phyloP scores from a whole-genome alignment of 2,329 filamentous ascomycete species.

The Ceratocystis cacaofunesta region DNA sequence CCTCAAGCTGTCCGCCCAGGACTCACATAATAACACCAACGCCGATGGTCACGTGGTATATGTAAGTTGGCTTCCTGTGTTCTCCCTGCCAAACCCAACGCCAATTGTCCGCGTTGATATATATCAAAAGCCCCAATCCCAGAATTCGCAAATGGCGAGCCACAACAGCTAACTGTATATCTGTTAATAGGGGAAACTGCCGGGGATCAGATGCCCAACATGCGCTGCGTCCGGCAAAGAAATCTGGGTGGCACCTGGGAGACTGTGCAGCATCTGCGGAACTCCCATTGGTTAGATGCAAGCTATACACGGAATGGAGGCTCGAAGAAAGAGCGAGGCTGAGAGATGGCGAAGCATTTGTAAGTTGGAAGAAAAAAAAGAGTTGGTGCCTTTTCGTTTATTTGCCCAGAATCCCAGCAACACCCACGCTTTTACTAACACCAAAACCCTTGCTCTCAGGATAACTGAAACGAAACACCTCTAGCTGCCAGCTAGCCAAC shows the following conservation, averaged over 20 bases:
- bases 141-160: not conserved
- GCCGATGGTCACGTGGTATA: not conserved
- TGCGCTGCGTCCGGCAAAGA: conserved; percentile 35
- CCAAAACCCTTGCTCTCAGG: no score
- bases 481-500: no score
- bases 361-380: not conserved
- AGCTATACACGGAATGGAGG: not conserved
- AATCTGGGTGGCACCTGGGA: conserved; percentile 41
- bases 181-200: conserved; percentile 23
- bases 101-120: not conserved
- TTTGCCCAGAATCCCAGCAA: no score
- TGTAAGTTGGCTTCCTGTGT: not conserved
- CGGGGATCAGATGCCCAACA: conserved; percentile 38
- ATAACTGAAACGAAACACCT: no score
- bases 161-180: not conserved
- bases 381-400: not conserved
- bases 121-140: no score
- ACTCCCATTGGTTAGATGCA: conserved; percentile 27
- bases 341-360: not conserved
- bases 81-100: not conserved
- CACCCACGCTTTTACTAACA: no score
- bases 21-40: not conserved
- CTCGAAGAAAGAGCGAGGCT: not conserved
- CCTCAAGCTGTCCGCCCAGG: not conserved
- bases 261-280: conserved; percentile 36